phyloP scores from a whole-genome alignment of 768 basidiomycete species.

The Leccinum arenicola region DNA sequence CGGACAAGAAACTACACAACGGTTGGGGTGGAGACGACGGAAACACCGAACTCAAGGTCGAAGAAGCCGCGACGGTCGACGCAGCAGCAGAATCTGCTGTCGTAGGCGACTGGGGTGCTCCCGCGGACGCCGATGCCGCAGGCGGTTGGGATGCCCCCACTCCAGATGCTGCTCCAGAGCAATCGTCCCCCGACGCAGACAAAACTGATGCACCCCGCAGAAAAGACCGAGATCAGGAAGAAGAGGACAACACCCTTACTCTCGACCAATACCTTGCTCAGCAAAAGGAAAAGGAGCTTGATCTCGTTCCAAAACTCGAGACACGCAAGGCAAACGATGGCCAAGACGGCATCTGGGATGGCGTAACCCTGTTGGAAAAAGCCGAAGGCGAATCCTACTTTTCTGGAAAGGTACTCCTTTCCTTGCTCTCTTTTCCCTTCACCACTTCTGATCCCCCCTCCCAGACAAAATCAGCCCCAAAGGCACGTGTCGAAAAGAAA shows the following conservation, averaged over 20 bases:
- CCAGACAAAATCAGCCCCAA: constrained; percentile 64
- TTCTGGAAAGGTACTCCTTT: constrained; percentile 75
- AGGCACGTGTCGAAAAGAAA: constrained; percentile 74
- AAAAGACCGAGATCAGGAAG: constrained; percentile 66
- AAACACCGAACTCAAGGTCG: constrained; percentile 75
- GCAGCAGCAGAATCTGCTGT: constrained; percentile 49
- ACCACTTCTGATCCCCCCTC: constrained; percentile 2
- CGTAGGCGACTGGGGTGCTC: constrained; percentile 37
- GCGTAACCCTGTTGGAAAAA: constrained; percentile 62
- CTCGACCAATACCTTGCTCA: constrained; percentile 91
- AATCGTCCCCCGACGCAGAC: constrained; percentile 34
- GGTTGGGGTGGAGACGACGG: constrained; percentile 96
- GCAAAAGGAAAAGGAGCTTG: constrained; percentile 58
- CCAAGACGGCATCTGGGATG: constrained; percentile 68
- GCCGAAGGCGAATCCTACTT: constrained; percentile 75
- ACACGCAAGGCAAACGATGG: constrained; percentile 77
- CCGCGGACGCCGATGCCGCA: constrained; percentile 28
- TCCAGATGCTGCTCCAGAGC: constrained; percentile 26
- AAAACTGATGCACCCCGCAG: constrained; percentile 38
- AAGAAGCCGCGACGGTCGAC: constrained; percentile 72
- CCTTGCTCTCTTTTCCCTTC: background rate
- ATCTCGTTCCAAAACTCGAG: constrained; percentile 76
- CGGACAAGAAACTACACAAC: constrained; percentile 91
- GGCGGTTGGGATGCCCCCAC: constrained; percentile 38
- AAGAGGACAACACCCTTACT: constrained; percentile 92